These are phyloP conservation scores for Peniophora sp. DNA, from an alignment of 1,284 basidiomycete species.

Conservation along the genomic window DNA sequence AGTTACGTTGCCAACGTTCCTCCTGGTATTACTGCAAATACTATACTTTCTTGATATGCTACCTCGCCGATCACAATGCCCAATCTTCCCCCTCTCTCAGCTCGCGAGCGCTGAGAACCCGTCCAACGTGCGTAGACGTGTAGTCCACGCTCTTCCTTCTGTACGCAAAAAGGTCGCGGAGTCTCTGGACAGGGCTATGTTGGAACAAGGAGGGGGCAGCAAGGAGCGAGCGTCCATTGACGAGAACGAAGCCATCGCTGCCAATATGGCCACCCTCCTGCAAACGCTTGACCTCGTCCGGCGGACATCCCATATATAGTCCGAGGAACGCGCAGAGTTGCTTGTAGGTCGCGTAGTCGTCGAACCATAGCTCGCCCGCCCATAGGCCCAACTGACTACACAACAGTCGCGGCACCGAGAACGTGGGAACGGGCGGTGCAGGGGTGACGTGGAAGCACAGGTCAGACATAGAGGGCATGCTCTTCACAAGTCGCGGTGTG, in stretches of 20 bases:
- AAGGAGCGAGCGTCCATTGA: slow-evolving; percentile 12
- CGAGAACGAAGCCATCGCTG: slow-evolving; percentile 28
- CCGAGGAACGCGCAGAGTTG: slow-evolving; percentile 29
- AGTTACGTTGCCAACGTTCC: no score
- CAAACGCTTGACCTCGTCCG: background rate
- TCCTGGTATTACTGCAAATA: no score
- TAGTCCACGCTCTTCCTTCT: slow-evolving; percentile 34
- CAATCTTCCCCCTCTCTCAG: slow-evolving; percentile 12
- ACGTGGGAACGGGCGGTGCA: slow-evolving; percentile 11
- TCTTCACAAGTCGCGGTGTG: slow-evolving; percentile 27
- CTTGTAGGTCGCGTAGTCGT: slow-evolving; percentile 22
- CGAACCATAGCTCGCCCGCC: slow-evolving; percentile 35
- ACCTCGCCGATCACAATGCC: no score
- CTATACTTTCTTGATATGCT: no score
- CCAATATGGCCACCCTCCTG: slow-evolving; percentile 11
- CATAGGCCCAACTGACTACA: slow-evolving; percentile 33
- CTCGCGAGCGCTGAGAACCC: slow-evolving; percentile 25
- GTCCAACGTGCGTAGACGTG: slow-evolving; percentile 33
- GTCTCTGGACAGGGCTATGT: slow-evolving; percentile 21
- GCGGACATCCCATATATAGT: slow-evolving; percentile 17
- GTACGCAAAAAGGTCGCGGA: slow-evolving; percentile 26
- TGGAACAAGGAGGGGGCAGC: slow-evolving; percentile 17
- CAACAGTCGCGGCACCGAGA: slow-evolving; percentile 11
- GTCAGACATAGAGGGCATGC: slow-evolving; percentile 31
- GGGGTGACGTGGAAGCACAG: slow-evolving; percentile 28